Conservation (phyloP, 768 basidiomycete species). For the Boletus fagicola region DNA sequence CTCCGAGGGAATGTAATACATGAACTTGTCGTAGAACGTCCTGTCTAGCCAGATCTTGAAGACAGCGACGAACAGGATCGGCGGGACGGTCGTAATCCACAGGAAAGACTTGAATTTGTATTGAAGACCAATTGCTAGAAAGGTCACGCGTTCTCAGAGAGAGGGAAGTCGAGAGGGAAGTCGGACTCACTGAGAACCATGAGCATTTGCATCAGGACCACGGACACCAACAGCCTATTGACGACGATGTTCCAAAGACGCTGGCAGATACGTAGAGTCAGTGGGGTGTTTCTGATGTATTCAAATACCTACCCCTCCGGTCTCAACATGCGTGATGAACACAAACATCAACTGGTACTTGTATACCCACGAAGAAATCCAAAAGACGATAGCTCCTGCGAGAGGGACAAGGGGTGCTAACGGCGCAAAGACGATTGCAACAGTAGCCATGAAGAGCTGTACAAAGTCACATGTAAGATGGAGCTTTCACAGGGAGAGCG, state of each 20-base stretch:
- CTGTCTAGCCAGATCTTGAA: constrained; percentile 87
- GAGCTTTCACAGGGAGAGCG: background rate
- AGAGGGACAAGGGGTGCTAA: constrained; percentile 87
- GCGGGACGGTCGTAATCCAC: constrained; percentile 85
- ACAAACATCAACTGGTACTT: constrained; percentile 99
- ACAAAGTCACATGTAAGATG: constrained; percentile 8
- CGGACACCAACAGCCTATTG: constrained; percentile 79
- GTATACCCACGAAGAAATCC: constrained; percentile 84
- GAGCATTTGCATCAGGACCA: constrained; percentile 83
- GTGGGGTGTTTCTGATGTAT: background rate
- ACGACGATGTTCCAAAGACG: constrained; percentile 92
- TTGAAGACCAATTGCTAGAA: constrained; percentile 80
- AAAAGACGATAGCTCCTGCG: constrained; percentile 82
- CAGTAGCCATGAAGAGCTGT: constrained; percentile 87
- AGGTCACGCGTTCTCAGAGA: background rate
- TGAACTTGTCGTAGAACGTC: constrained; percentile 65
- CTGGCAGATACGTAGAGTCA: constrained; percentile 36
- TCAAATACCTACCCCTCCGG: constrained; percentile 72
- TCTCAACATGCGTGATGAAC: constrained; percentile 84
- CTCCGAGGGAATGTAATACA: constrained; percentile 81
- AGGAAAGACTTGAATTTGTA: constrained; percentile 68
- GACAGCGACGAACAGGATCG: constrained; percentile 68
- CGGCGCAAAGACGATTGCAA: constrained; percentile 92
- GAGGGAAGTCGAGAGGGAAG: background rate
- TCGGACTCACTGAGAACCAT: constrained; percentile 77